Evolutionary conservation across 2,329 filamentous ascomycete genomes (phyloP), one percentile per base, ranked within the genome.

Genomic region (Diaporthe ilicicola): DNA sequence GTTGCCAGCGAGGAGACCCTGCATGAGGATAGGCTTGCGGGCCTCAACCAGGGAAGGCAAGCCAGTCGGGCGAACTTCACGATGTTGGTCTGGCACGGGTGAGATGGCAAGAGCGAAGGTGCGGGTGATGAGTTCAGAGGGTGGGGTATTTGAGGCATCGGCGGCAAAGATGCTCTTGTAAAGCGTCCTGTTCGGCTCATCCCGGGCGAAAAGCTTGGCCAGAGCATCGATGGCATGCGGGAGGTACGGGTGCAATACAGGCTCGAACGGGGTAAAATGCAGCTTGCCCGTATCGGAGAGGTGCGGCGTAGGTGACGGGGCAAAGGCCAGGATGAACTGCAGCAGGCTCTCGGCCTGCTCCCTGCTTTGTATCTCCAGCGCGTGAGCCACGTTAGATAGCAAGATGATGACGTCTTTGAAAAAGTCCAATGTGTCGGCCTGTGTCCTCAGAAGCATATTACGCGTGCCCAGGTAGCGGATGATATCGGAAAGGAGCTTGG

Each of bases 341-440:
- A 99, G 84, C 8, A 98, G 86, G 76, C 93, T 94, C 48, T 94
- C 85, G 0, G 95, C 95, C 78, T 98, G 95, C 78, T 98, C 95
- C 73, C 93, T 91, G 24, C 92, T 92, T 1, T 94, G 92, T 48
- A 99, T 85, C 77, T 95, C 92, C 66, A 98, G 88, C 12, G 90
- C 89, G 56, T 93, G 90, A 9, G 94, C 91, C 59, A 97, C 90
- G 80, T 99, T 98, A 70, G 95, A 98, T 68, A 99, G 85, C 75
- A 97, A 90, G 19, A 94, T 92, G 70, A 98, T 90, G 37, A 94
- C 86, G 80, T 99, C 96, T 82, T 99, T 99, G 93, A 98, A 97
- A 77, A 98, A 95, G 81, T 99, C 96, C 74, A 98, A 85, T 0
- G 93, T 96, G 81, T 98, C 97, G 77, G 89, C 86, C 74, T 96